phyloP scores from a whole-genome alignment of 192 early-diverging fungal species.

The Coemansia sp. region DNA sequence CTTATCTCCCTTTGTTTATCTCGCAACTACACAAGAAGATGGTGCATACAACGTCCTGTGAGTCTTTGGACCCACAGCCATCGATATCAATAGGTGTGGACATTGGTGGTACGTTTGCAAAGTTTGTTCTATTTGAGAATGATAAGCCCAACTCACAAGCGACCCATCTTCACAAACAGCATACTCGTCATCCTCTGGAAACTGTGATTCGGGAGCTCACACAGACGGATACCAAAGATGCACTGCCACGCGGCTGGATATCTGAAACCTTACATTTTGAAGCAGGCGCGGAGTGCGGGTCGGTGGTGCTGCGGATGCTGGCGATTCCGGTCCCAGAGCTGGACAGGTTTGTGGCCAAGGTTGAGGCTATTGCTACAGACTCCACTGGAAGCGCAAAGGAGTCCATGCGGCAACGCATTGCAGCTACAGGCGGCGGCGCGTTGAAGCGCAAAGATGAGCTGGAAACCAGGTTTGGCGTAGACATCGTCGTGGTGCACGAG shows the following conservation, averaged over 20 bases:
- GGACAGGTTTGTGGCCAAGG: slow-evolving; percentile 6
- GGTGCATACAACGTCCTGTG: not conserved
- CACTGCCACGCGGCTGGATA: not conserved
- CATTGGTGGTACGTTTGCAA: not conserved
- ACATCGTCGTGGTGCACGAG: slow-evolving; percentile 29
- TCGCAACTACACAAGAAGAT: not conserved
- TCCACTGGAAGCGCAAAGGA: not conserved
- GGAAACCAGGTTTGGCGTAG: slow-evolving; percentile 17
- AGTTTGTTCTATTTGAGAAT: slow-evolving; percentile 4
- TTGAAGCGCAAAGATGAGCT: slow-evolving; percentile 18
- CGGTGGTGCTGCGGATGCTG: slow-evolving; percentile 10
- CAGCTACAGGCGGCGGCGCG: slow-evolving; percentile 46
- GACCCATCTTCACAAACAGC: not conserved
- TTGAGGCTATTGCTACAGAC: not conserved
- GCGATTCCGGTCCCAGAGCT: slow-evolving; percentile 27
- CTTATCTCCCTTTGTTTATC: too few species aligned
- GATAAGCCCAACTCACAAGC: too few species aligned
- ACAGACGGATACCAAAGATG: not conserved
- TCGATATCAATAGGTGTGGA: not conserved
- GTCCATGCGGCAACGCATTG: slow-evolving; percentile 8
- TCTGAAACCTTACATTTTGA: not conserved
- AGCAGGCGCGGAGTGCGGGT: not conserved
- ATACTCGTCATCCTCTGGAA: not conserved
- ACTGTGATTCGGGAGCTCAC: not conserved
- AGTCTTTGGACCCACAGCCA: not conserved